Evolutionary conservation across 805 yeast genomes (phyloP), one percentile per base, ranked within the genome.

Genomic region (Wickerhamiella kazuoi): DNA sequence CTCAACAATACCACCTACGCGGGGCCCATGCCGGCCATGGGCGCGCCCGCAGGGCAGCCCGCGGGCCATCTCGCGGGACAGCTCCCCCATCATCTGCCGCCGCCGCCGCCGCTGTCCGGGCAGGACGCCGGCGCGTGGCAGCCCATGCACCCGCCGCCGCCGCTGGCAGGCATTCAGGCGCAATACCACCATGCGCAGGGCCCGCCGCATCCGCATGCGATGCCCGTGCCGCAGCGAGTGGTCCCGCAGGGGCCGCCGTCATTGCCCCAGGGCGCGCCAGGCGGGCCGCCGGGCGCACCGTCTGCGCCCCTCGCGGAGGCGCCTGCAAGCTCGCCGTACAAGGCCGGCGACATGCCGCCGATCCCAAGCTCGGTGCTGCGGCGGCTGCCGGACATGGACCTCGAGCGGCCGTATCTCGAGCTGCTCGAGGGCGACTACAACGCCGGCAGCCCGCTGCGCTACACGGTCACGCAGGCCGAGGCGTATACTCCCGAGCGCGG

Each of bases 401-500:
- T 21, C 11, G 43, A 40, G 13, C 18, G 33, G 39, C 43, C 40
- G 5, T 40, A 36, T 30, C 35, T 34, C 11, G 43, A 40, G 20
- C 31, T 36, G 13, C 35, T 40, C 16, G 43, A 40, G 15, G 21
- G 32, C 4, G 43, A 40, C 15, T 40, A 28, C 33, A 14, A 34
- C 19, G 39, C 28, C 2, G 15, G n/a, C 7, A 36, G 37, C 35
- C 43, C 43, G 6, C 30, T 33, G 26, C 37, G 37, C 20, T 21
- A 18, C 28, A 30, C 32, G 5, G 63, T 66, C 23, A 69, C 74
- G n/a, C 57, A 54, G 41, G 54, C 71, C 46, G 79, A 74, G 47
- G 76, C 78, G 3, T 71, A 70, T 46, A 74, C 81, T 0, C 79
- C 79, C 2, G 79, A 72, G 44, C 54, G 79, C 30, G 76, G 76